These are phyloP conservation scores for Crithidia brevicula DNA, from an alignment of 208 protist genomes.

Conservation along the genomic window DNA sequence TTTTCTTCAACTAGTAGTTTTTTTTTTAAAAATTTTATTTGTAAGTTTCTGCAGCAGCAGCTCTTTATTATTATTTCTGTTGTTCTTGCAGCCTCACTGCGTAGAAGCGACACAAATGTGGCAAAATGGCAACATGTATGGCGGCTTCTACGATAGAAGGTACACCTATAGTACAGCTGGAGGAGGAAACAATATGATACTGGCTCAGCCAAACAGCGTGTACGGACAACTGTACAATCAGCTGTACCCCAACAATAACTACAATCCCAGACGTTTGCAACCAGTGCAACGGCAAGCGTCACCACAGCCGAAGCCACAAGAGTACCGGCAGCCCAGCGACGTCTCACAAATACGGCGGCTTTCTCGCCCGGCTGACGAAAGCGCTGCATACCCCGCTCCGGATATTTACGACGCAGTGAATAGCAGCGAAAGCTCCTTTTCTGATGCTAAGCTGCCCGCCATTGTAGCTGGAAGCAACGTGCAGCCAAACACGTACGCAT, in stretches of 20 bases:
- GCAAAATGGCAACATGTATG: slow-evolving; percentile 1
- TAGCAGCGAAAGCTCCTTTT: neutral
- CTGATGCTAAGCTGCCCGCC: neutral
- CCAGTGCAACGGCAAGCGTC: neutral
- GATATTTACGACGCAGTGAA: neutral
- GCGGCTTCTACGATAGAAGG: neutral
- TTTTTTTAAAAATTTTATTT: too few relatives aligned
- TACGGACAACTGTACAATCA: neutral
- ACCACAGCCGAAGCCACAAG: neutral
- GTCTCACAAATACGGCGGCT: slow-evolving; percentile 3
- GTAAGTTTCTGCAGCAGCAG: too few relatives aligned
- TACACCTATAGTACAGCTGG: neutral
- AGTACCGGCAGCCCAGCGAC: neutral
- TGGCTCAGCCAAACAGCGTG: neutral
- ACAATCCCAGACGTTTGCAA: slow-evolving; percentile 2
- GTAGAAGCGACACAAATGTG: slow-evolving; percentile 4
- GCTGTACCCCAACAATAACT: neutral
- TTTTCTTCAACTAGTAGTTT: too few relatives aligned
- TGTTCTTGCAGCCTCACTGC: neutral
- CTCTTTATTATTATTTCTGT: neutral
- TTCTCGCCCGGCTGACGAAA: neutral
- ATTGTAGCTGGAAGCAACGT: neutral
- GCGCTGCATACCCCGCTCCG: neutral
- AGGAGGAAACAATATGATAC: neutral
- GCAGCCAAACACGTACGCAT: neutral